phyloP scores from a whole-genome alignment of 306 rosid species.

The Bauhinia variegata region DNA sequence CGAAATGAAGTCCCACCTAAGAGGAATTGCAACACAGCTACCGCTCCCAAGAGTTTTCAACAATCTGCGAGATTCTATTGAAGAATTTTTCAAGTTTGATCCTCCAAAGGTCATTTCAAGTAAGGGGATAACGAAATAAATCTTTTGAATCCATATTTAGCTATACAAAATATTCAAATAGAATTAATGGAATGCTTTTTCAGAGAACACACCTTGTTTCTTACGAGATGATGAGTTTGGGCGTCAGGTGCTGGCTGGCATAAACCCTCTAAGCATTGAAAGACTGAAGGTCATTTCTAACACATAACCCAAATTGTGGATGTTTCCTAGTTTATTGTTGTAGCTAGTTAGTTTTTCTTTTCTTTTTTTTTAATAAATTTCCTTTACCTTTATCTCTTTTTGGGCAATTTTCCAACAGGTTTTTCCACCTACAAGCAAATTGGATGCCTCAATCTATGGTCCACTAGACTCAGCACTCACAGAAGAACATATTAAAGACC shows the following conservation, averaged over 20 bases:
- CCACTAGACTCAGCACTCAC: slow-evolving; percentile 50
- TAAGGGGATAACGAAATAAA: slow-evolving; percentile 15
- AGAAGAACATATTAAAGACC: slow-evolving; percentile 53
- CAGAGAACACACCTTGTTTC: slow-evolving; percentile 39
- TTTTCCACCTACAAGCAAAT: slow-evolving; percentile 58
- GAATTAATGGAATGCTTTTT: slow-evolving; percentile 28
- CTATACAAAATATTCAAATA: background rate
- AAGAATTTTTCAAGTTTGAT: slow-evolving; percentile 42
- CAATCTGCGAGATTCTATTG: slow-evolving; percentile 25
- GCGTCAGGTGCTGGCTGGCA: slow-evolving; percentile 47
- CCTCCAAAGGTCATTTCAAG: slow-evolving; percentile 45
- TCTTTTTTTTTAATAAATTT: no score
- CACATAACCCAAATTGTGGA: background rate
- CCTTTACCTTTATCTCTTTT: background rate
- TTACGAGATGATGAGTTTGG: slow-evolving; percentile 52
- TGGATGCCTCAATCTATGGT: slow-evolving; percentile 54
- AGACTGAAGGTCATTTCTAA: slow-evolving; percentile 39
- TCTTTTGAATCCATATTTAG: background rate
- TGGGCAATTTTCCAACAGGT: slow-evolving; percentile 17
- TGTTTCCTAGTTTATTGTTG: background rate
- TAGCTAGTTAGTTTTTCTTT: no score
- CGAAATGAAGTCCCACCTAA: background rate
- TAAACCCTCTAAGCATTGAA: slow-evolving; percentile 51
- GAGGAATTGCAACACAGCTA: background rate
- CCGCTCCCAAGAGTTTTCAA: slow-evolving; percentile 15